Base-by-base conservation (phyloP, 2,329 filamentous ascomycete genomes). In the Fusarium haematococcum region DNA sequence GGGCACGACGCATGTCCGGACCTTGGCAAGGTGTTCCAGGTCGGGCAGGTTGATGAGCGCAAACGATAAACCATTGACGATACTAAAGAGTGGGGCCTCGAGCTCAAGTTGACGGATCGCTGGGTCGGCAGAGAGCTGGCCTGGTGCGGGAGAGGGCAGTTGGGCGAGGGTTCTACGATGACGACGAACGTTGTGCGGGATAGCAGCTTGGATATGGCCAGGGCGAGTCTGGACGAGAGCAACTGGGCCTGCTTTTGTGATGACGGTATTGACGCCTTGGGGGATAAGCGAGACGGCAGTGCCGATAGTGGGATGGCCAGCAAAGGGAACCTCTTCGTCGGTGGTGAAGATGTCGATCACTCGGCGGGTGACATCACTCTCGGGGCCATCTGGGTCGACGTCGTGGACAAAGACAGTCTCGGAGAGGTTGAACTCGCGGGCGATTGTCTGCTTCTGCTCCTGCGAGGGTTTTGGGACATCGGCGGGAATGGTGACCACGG, bases 41-140 rank as follows among this genome's bases (percentile, higher is more conserved):
- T 86, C 87, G 0, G 89, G 85, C 25, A 97, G 84, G 74, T 89
- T 84, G 16, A 93, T 85, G 35, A 94, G 87, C n/a, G 90, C 82
- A 80, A 95, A 95, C 1, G 89, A 90, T 91, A 95, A 93, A 57
- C 93, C 94, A 52, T 90, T 90, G 39, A 95, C 93, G 54, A 95
- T 89, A 73, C 89, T 91, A 65, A 91, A 86, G 20, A 90, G 78
- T 16, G 88, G 87, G 10, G 87, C 85, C 13, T 75, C 69, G 35
- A 84, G 73, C 80, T 86, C 84, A 6, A 81, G 81, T n/a, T 79
- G 63, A 25, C 79, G 78, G 57, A 86, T 79, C 6, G 69, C 70
- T 0, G 71, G 50, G 32, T 82, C 78, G 10, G 70, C 20, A 25
- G 81, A 79, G 14, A 85, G 79, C 23, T 80, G 74, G 16, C 69